Evolutionary conservation across 148 eudicot genomes (phyloP).

Genomic region (Silene uniflora): DNA sequence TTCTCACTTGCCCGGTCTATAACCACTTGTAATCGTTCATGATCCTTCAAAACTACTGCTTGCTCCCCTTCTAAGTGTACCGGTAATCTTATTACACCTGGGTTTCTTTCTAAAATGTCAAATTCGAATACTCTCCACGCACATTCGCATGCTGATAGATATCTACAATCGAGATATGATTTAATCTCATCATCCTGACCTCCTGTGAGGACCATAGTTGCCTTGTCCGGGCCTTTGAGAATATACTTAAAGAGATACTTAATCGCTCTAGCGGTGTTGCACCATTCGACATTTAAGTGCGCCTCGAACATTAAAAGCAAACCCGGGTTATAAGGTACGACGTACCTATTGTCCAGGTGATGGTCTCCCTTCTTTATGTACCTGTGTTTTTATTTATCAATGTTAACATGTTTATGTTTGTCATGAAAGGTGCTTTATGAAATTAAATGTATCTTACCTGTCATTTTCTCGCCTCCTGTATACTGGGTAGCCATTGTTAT

Average conservation of each 20-base stretch:
- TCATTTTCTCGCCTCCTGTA: too few species aligned
- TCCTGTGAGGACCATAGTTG: neutral
- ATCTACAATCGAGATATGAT: neutral
- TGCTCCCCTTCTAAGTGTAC: neutral
- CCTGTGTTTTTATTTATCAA: too few species aligned
- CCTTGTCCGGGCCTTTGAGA: too few species aligned
- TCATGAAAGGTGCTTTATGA: too few species aligned
- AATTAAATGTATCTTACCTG: too few species aligned
- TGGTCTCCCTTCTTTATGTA: neutral
- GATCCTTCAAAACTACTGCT: neutral
- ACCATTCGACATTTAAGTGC: constrained; percentile 31
- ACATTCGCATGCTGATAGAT: neutral
- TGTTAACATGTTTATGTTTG: too few species aligned
- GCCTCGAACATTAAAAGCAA: constrained; percentile 14
- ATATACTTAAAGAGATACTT: too few species aligned
- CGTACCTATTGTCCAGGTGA: constrained; percentile 9
- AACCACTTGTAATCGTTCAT: neutral
- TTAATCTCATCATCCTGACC: neutral
- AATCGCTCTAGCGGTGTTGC: constrained; percentile 16
- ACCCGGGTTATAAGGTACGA: constrained; percentile 19
- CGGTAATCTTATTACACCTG: neutral
- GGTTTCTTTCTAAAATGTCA: neutral
- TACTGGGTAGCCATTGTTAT: too few species aligned
- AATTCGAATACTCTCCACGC: neutral
- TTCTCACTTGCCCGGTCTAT: neutral